phyloP scores from a whole-genome alignment of 495 filamentous ascomycete species.

The Xylaria bambusicola region DNA sequence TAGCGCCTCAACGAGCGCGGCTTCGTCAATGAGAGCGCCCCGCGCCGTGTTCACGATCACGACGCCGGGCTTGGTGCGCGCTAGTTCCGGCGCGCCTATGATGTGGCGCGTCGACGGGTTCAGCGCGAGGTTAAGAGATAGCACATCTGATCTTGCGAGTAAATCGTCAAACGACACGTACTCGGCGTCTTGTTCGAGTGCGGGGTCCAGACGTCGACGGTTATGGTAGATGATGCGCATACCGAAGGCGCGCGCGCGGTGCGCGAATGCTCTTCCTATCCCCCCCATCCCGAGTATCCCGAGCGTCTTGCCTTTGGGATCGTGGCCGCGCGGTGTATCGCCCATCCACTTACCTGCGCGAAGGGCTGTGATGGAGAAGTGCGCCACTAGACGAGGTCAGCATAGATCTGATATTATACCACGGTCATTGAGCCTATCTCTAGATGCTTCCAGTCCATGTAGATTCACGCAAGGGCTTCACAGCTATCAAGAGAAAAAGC shows the following conservation, averaged over 20 bases:
- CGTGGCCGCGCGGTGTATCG: slow-evolving; percentile 54
- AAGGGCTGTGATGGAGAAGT: slow-evolving; percentile 62
- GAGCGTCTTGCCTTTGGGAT: slow-evolving; percentile 71
- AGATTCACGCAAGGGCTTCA: neutral
- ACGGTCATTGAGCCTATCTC: too few species aligned
- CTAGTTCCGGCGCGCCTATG: slow-evolving; percentile 64
- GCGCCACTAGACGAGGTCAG: slow-evolving; percentile 36
- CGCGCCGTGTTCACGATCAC: slow-evolving; percentile 75
- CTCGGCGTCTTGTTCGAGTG: slow-evolving; percentile 52
- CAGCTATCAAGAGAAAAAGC: neutral
- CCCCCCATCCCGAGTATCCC: slow-evolving; percentile 89
- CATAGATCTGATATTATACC: too few species aligned
- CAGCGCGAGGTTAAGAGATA: slow-evolving; percentile 69
- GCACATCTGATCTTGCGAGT: slow-evolving; percentile 61
- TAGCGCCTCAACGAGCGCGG: slow-evolving; percentile 68
- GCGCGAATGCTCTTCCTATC: slow-evolving; percentile 63
- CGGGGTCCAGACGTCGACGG: slow-evolving; percentile 52
- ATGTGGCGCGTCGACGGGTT: slow-evolving; percentile 68
- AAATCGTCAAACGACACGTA: slow-evolving; percentile 68
- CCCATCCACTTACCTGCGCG: slow-evolving; percentile 60
- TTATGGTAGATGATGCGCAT: slow-evolving; percentile 76
- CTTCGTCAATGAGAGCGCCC: slow-evolving; percentile 72
- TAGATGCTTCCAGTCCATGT: too few species aligned
- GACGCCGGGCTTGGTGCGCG: slow-evolving; percentile 69
- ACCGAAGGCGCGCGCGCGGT: slow-evolving; percentile 62